Conservation (phyloP, 805 yeast genomes). For the Metschnikowia bowlesiae region DNA sequence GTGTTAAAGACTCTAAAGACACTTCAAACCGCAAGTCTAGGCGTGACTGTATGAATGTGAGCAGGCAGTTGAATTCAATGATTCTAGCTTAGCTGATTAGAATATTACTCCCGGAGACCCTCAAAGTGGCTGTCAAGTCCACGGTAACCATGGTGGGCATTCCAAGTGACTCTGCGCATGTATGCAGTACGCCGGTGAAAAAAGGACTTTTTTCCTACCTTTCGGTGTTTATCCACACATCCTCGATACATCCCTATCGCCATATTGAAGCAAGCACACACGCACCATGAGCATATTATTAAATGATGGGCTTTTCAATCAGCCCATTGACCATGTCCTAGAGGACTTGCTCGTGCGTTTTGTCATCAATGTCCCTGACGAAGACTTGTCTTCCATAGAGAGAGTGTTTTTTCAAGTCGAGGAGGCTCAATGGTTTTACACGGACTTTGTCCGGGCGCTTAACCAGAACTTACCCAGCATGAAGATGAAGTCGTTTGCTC, state of each 20-base stretch:
- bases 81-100: no score
- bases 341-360: constrained; percentile 89
- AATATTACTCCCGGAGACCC: no score
- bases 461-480: constrained; percentile 74
- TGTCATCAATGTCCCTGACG: constrained; percentile 85
- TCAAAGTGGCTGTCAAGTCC: not conserved
- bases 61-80: no score
- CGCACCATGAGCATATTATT: constrained; percentile 55
- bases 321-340: constrained; percentile 65
- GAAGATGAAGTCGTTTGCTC: constrained; percentile 73
- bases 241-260: not conserved
- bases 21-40: no score
- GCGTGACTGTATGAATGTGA: no score
- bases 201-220: constrained; percentile 1
- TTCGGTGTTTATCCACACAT: not conserved
- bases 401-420: constrained; percentile 91
- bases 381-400: constrained; percentile 75
- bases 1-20: no score
- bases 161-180: not conserved
- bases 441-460: constrained; percentile 70
- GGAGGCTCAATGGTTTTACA: constrained; percentile 97
- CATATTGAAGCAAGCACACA: not conserved
- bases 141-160: not conserved
- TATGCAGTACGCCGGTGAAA: constrained; percentile 1
- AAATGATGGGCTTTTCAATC: constrained; percentile 52